Conservation (phyloP, 371 early-diverging fungal species). For the Mucor circinelloides region DNA sequence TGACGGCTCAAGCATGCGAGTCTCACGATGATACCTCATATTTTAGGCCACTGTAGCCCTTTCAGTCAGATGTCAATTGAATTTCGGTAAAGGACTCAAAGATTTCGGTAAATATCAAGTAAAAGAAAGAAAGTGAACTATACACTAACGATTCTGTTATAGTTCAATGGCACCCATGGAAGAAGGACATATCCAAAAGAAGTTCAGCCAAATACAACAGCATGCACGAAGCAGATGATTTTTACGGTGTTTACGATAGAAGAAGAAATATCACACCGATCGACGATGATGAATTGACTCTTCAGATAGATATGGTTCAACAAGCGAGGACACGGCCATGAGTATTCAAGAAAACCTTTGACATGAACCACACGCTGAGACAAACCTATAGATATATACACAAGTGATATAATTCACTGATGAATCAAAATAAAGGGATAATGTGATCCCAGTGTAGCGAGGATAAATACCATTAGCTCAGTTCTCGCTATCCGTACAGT, state of each 20-base stretch:
- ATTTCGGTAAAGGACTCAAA: constrained; percentile 17
- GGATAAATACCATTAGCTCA: no score
- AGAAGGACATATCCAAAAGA: background rate
- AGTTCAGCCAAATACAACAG: background rate
- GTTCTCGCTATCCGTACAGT: no score
- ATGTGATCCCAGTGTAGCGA: no score
- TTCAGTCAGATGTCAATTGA: background rate
- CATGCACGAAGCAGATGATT: background rate
- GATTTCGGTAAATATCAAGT: background rate
- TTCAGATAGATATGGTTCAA: background rate
- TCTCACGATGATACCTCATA: background rate
- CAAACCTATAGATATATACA: no score
- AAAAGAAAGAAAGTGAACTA: background rate
- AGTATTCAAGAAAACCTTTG: background rate
- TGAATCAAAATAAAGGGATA: no score
- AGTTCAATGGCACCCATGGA: constrained; percentile 1
- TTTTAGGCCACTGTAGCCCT: background rate
- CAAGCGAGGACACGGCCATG: background rate
- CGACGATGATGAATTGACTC: background rate
- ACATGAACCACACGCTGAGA: no score
- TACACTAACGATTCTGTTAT: background rate
- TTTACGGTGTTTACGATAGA: background rate
- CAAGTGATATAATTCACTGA: no score
- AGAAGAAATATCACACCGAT: background rate
- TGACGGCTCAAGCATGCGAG: background rate